Conservation (phyloP, 2,329 filamentous ascomycete species). For the Trichophyton simii region DNA sequence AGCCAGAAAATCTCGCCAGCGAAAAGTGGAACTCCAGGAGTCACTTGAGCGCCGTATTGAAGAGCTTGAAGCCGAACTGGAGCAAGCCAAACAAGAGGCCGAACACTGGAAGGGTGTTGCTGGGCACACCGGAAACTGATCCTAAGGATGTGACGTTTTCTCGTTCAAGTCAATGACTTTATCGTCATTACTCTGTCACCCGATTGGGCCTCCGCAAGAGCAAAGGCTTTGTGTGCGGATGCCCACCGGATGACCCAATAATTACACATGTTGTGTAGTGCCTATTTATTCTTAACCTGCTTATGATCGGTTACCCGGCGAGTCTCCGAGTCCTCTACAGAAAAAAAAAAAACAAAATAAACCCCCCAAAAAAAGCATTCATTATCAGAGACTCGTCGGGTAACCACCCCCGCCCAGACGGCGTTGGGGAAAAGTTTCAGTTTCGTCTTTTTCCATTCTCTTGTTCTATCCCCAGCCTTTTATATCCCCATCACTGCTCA, state of each 20-base stretch:
- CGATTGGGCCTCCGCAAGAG: not conserved
- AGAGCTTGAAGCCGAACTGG: constrained; percentile 45
- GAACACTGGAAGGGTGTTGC: constrained; percentile 29
- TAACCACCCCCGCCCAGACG: not conserved
- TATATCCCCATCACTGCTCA: not conserved
- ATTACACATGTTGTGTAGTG: not conserved
- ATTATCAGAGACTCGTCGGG: not conserved
- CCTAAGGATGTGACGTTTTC: constrained; percentile 3
- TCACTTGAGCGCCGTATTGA: constrained; percentile 61
- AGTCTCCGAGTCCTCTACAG: not conserved
- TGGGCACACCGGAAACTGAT: constrained; percentile 14
- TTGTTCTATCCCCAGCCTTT: not conserved
- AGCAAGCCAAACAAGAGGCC: constrained; percentile 25
- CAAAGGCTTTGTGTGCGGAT: not conserved
- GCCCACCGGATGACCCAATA: not conserved
- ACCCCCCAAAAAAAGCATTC: not conserved
- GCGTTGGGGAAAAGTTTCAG: not conserved
- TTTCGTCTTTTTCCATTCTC: not conserved
- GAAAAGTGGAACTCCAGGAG: constrained; percentile 66
- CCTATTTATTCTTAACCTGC: not conserved
- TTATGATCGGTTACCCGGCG: not conserved
- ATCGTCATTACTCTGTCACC: constrained; percentile 10
- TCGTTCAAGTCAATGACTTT: constrained; percentile 7
- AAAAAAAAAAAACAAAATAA: not conserved
- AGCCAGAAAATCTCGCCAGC: constrained; percentile 80